phyloP scores from a whole-genome alignment of 2,329 filamentous ascomycete species.

The Alternaria sp. region DNA sequence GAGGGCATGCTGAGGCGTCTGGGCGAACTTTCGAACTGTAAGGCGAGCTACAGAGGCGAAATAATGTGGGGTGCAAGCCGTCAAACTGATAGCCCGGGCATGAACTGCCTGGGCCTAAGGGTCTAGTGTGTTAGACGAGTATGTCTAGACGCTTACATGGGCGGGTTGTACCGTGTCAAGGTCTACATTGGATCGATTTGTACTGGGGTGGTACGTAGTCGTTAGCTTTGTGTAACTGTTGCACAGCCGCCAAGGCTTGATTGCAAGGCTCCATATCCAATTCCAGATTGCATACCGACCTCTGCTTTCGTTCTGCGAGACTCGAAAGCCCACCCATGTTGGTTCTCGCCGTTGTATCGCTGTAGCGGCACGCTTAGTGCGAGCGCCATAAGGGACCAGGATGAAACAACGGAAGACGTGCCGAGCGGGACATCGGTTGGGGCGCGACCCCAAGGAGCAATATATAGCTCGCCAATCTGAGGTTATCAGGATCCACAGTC shows the following conservation, averaged over 20 bases:
- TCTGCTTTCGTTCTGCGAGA: neutral
- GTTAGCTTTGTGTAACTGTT: constrained; percentile 3
- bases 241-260: neutral
- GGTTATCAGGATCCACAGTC: neutral
- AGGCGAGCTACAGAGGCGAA: constrained; percentile 6
- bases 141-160: constrained; percentile 17
- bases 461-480: constrained; percentile 1
- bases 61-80: constrained; percentile 5
- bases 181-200: neutral
- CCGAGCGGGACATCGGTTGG: constrained; percentile 25
- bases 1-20: constrained; percentile 4
- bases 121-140: constrained; percentile 10
- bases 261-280: neutral
- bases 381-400: constrained; percentile 16
- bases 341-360: constrained; percentile 2
- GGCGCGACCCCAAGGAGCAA: neutral
- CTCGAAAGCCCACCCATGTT: neutral
- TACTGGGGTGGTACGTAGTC: neutral
- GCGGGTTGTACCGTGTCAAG: constrained; percentile 12
- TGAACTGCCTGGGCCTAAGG: neutral
- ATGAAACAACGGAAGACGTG: constrained; percentile 20
- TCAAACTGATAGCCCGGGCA: constrained; percentile 3
- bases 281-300: neutral
- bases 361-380: constrained; percentile 14
- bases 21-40: constrained; percentile 2